Evolutionary conservation across 129 eudicot species (phyloP), one percentile per base, ranked within the genome.

Genomic region (Flaveria sonorensis): DNA sequence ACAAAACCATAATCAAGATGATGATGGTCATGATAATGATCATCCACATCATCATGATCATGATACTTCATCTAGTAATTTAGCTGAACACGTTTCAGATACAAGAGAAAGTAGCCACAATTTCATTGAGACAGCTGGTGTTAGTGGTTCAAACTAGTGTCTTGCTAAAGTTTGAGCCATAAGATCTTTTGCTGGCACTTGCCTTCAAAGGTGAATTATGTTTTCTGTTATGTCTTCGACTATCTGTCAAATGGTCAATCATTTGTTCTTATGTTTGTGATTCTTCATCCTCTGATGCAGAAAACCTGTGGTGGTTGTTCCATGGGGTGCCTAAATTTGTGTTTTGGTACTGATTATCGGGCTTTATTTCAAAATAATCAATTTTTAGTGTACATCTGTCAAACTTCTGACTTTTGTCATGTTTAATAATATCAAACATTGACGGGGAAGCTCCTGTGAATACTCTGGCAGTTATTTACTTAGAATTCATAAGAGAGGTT

Each of bases 41-140:
- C 13, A 9, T 36, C 40, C 40, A 36, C 40, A 5, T 36, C 40
- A 36, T 36, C 40, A 36, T 36, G 40, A 62, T 28, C 72, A 14
- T 61, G 73, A 19, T 68, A 52, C 82, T 19, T 46, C 65, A 57
- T 26, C 82, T 3, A 66, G 70, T 62, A 76, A 74, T 63, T 21
- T 72, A 50, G 83, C 51, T 14, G 77, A 24, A 60, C 57, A 14
- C 67, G 39, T 77, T 70, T 75, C 86, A 16, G 82, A 57, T 62
- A 72, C 77, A 42, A 79, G 70, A 55, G 80, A 20, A 60, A 72
- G 68, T 55, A 75, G 70, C 71, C 70, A 63, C 42, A 70, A 70
- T 76, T 75, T 14, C 46, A 71, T 52, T 71, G 85, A 75, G 50
- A 53, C 76, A 15, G 51, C 71, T 63, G 71, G 76, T 16, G 50